phyloP scores from a whole-genome alignment of 495 filamentous ascomycete species.

The Jackrogersella multiformis region DNA sequence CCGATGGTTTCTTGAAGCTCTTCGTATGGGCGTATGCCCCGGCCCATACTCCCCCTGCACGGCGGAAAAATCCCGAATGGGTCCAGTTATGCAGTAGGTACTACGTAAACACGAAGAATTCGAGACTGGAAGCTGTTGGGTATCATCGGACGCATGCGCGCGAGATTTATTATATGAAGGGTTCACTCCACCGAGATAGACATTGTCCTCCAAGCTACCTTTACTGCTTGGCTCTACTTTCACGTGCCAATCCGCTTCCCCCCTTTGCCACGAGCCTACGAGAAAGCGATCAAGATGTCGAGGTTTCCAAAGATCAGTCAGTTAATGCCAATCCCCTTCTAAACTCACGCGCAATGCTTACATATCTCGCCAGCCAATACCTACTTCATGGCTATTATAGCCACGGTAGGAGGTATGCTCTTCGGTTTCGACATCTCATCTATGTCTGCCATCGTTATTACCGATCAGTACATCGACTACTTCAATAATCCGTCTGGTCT shows the following conservation, averaged over 20 bases:
- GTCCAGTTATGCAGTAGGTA: constrained; percentile 34
- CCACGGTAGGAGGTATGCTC: constrained; percentile 68
- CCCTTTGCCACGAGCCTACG: constrained; percentile 4
- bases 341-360: constrained; percentile 39
- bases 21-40: constrained; percentile 32
- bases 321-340: constrained; percentile 2
- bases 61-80: constrained; percentile 36
- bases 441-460: constrained; percentile 77
- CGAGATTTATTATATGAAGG: constrained; percentile 42
- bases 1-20: constrained; percentile 19
- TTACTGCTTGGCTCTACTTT: constrained; percentile 13
- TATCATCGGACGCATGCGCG: constrained; percentile 35
- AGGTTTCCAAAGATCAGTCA: constrained; percentile 46
- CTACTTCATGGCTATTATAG: constrained; percentile 70
- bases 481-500: constrained; percentile 72
- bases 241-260: constrained; percentile 20
- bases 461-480: constrained; percentile 71
- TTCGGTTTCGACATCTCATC: constrained; percentile 75
- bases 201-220: constrained; percentile 9
- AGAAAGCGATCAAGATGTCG: constrained; percentile 42
- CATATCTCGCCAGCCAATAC: constrained; percentile 53
- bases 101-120: constrained; percentile 20
- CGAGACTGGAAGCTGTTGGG: constrained; percentile 15
- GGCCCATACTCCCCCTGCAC: constrained; percentile 23
- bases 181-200: constrained; percentile 23